A percentile compares a stretch with the other conserved stretches of the same genome.
phyloP scores from a whole-genome alignment of 768 basidiomycete genomes.

The Tulasnella sp. region DNA sequence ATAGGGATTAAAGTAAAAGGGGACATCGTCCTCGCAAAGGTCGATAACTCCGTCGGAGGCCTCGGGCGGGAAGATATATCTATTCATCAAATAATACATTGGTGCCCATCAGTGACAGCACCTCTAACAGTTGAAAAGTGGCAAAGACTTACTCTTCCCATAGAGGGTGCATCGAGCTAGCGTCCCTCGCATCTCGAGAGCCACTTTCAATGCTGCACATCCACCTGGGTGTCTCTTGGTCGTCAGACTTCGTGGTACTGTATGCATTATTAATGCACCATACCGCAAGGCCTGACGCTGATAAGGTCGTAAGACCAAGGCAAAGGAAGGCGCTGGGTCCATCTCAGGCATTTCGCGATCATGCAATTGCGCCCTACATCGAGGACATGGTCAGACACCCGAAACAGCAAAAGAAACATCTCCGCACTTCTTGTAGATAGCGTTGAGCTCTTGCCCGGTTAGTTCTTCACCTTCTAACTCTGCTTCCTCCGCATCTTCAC shows the following conservation, averaged over 20 bases:
- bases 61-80: constrained; percentile 73
- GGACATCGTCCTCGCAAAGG: constrained; percentile 74
- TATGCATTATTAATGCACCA: constrained; percentile 39
- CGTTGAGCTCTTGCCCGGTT: constrained; percentile 74
- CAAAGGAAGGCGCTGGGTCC: constrained; percentile 79
- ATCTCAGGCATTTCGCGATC: constrained; percentile 77
- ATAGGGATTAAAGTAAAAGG: constrained; percentile 89
- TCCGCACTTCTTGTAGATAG: constrained; percentile 80
- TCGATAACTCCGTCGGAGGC: constrained; percentile 68
- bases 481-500: constrained; percentile 82
- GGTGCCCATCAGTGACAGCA: not conserved
- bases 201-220: constrained; percentile 87
- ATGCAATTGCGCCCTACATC: constrained; percentile 74
- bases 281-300: constrained; percentile 90
- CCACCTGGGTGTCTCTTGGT: constrained; percentile 59
- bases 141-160: constrained; percentile 79
- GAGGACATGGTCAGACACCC: constrained; percentile 29
- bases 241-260: not conserved
- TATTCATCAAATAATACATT: constrained; percentile 41
- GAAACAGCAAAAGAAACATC: not conserved
- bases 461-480: constrained; percentile 74
- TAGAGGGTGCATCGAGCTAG: constrained; percentile 82
- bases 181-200: constrained; percentile 66
- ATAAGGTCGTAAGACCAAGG: constrained; percentile 75
- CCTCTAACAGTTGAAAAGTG: not conserved